phyloP scores from a whole-genome alignment of 2,329 filamentous ascomycete genomes.

The Aspergillus thermomutatus region DNA sequence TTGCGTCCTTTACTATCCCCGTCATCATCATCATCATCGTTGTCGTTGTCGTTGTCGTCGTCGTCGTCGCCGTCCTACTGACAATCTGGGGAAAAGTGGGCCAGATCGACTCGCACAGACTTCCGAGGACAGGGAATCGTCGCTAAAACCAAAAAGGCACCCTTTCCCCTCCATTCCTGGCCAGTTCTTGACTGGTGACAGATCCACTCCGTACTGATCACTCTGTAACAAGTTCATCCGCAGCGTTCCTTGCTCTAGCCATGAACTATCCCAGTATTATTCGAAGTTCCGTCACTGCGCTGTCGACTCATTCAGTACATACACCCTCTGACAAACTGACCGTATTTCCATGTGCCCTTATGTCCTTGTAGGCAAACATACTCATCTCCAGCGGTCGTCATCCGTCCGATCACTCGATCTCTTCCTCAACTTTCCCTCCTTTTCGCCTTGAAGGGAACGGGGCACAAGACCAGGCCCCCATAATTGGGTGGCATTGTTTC shows the following conservation, averaged over 20 bases:
- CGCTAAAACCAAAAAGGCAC: background rate
- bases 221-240: background rate
- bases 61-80: background rate
- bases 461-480: background rate
- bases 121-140: conserved; percentile 6
- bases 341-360: no score
- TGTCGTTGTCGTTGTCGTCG: background rate
- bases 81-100: conserved; percentile 25
- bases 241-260: background rate
- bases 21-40: conserved; percentile 1
- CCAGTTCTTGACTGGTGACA: background rate
- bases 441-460: background rate
- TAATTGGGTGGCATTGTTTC: conserved; percentile 12
- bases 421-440: background rate
- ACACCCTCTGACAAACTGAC: background rate
- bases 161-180: background rate
- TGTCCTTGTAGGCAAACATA: background rate
- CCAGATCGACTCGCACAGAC: conserved; percentile 20
- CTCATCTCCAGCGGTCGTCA: background rate
- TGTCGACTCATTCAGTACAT: background rate
- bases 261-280: background rate
- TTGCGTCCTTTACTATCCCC: background rate
- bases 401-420: background rate
- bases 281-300: background rate
- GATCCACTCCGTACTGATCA: background rate